Base-by-base conservation (phyloP, 352 stramenopile species). In the Globisporangium cederbergense region DNA sequence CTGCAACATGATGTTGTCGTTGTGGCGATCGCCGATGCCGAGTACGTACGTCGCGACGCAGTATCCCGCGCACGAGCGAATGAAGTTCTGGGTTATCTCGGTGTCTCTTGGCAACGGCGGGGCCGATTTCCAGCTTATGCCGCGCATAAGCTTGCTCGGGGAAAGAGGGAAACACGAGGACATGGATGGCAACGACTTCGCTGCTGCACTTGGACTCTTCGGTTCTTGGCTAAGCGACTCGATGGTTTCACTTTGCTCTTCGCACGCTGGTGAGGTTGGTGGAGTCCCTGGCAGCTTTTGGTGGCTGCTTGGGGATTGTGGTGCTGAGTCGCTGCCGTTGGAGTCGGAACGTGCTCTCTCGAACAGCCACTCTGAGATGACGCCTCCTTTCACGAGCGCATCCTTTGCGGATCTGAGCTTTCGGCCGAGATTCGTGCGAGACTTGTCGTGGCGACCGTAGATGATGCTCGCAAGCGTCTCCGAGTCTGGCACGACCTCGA, bases 1-100 rank as follows among this genome's bases (percentile, higher is more conserved):
- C 66, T 96, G 96, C 51, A 98, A 73, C 96, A 98, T 98, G 57
- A 98, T 86, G 68, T 98, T 98, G 71, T 98, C 94, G 65, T 97
- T 97, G 75, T 98, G 94, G 7, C 94, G 87, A 60, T 98, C 94
- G 8, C 94, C 94, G 40, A 98, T 94, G 34, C 95, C 94, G 14
- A 98, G 66, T 4, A 98, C 89, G 65, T 97, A 98, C 16, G 91
- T 98, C 10, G 93, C 91, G 2, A 98, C 93, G 59, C 90, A 97
- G 73, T 98, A 98, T 8, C 89, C 93, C 13, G 93, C 93, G 28
- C 85, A 96, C 5, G 86, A 97, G 1, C 81, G 77, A 7, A 95
- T 76, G 66, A 98, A 98, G 58, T 91, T 97, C 22, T 96, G 68
- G n/a, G 80, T 89, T 2, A 81, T 75, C 25, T 90, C 85, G 6